Evolutionary conservation across 305 asterid genomes (phyloP), one percentile per base, ranked within the genome.

Genomic region (Rubia tinctorum): DNA sequence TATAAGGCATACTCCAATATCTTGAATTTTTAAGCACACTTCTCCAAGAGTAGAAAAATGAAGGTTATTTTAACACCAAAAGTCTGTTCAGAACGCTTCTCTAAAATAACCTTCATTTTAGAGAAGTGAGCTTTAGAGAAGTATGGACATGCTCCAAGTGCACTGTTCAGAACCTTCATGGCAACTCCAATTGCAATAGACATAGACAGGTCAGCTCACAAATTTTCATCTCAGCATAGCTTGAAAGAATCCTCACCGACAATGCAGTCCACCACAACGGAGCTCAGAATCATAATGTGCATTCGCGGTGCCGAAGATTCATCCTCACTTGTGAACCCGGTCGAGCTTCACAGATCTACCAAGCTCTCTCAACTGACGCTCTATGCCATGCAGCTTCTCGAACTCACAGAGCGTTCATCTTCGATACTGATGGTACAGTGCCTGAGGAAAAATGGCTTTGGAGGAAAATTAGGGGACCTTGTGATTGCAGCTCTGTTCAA

Each of bases 91-190:
- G n/a, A n/a, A n/a, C n/a, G n/a, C n/a, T n/a, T n/a, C n/a, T n/a
- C n/a, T n/a, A n/a, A n/a, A n/a, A n/a, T n/a, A n/a, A n/a, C n/a
- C n/a, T n/a, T n/a, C n/a, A n/a, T n/a, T n/a, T n/a, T n/a, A n/a
- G n/a, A n/a, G n/a, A n/a, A n/a, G n/a, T n/a, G n/a, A n/a, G n/a
- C n/a, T n/a, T n/a, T n/a, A n/a, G n/a, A n/a, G n/a, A n/a, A n/a
- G n/a, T n/a, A n/a, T n/a, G n/a, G n/a, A n/a, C n/a, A n/a, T n/a
- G n/a, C n/a, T n/a, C n/a, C n/a, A n/a, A n/a, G n/a, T n/a, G 89
- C 91, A 14, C 75, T 87, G n/a, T 72, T 83, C 71, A 87, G 84
- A 63, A 84, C 92, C 68, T 86, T 86, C 79, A 72, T 84, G 8
- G 86, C 90, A 3, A 88, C 90, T 39, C 90, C 92, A 2, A 66